These are phyloP conservation scores for Chaetomiaceae sp. DNA, from an alignment of 2,329 filamentous ascomycete species.

Conservation along the genomic window DNA sequence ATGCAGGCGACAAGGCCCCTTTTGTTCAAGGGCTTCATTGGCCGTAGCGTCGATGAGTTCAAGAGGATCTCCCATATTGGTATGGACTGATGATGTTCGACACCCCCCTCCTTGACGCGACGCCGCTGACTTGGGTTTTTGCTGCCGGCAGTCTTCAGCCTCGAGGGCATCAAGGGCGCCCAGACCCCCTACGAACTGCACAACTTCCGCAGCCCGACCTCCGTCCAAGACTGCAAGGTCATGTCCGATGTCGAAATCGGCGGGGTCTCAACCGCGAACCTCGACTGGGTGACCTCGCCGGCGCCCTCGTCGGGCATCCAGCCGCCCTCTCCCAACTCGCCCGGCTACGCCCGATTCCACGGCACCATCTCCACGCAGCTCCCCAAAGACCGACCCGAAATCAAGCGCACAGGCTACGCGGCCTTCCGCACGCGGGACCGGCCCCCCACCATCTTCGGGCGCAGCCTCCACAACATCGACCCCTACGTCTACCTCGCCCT, in stretches of 20 bases:
- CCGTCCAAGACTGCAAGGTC: slow-evolving; percentile 58
- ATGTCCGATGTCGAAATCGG: slow-evolving; percentile 87
- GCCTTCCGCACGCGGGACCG: slow-evolving; percentile 82
- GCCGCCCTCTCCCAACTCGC: slow-evolving; percentile 29
- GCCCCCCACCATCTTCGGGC: slow-evolving; percentile 76
- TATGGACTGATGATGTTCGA: slow-evolving; percentile 33
- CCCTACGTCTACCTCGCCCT: slow-evolving; percentile 83
- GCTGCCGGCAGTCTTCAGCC: slow-evolving; percentile 54
- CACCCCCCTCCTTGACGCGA: no score
- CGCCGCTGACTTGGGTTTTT: slow-evolving; percentile 2
- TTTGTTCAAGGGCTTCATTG: slow-evolving; percentile 51
- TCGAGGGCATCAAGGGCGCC: slow-evolving; percentile 65
- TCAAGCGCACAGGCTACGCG: slow-evolving; percentile 80
- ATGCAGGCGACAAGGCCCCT: slow-evolving; percentile 26
- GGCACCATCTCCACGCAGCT: slow-evolving; percentile 84
- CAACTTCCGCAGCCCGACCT: slow-evolving; percentile 52
- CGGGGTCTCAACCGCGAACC: slow-evolving; percentile 70
- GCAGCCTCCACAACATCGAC: slow-evolving; percentile 82
- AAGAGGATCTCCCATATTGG: slow-evolving; percentile 53
- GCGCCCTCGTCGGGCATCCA: slow-evolving; percentile 15
- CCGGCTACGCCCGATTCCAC: slow-evolving; percentile 73
- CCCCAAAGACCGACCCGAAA: slow-evolving; percentile 66
- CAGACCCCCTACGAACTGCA: slow-evolving; percentile 61
- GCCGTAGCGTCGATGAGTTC: slow-evolving; percentile 57
- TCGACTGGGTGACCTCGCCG: slow-evolving; percentile 56